Evolutionary conservation across 441 rosid genomes (phyloP), one percentile per base, ranked within the genome.

Genomic region (Adansonia rubrostipa): DNA sequence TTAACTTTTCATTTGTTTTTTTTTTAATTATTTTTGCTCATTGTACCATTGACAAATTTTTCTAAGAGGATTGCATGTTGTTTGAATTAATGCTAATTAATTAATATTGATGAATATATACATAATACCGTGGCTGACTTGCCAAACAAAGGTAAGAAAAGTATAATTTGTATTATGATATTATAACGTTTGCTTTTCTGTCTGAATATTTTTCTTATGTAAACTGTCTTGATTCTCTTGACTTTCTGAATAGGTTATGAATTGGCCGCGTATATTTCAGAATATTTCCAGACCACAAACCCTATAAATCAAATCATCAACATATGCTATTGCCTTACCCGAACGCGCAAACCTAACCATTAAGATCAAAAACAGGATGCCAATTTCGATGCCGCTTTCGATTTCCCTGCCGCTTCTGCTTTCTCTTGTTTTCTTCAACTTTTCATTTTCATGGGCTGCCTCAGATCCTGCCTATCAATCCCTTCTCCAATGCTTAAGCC

Each of bases 401-500:
- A n/a, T 62, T 7, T 40, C 5, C 42, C 33, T 47, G 28, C 28
- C 28, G 28, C 28, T 24, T 22, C 48, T 56, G 1, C 9, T 69
- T 20, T 20, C 19, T 19, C 71, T 48, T 10, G 5, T 19, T 77
- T 48, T 60, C 2, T 47, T 81, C 40, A 73, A 79, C 66, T 53
- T 67, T 0, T 71, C 81, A 47, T 67, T 78, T 47, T 58, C 76
- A 19, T 63, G 1, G 3, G 66, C 66, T 9, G 81, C 77, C 61
- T 51, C 77, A 0, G 71, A 71, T 53, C 19, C 80, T 2, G 62
- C 67, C 22, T 71, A 78, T 15, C 53, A 78, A 71, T 19, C 47
- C 0, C 48, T 78, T 62, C 33, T 78, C 48, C 72, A 78, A 24
- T 84, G 89, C 44, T 53, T 84, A 54, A 78, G 77, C 2, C 79